Evolutionary conservation across 1,284 basidiomycete species (phyloP).

Genomic region (Tylopilus microsporus): DNA sequence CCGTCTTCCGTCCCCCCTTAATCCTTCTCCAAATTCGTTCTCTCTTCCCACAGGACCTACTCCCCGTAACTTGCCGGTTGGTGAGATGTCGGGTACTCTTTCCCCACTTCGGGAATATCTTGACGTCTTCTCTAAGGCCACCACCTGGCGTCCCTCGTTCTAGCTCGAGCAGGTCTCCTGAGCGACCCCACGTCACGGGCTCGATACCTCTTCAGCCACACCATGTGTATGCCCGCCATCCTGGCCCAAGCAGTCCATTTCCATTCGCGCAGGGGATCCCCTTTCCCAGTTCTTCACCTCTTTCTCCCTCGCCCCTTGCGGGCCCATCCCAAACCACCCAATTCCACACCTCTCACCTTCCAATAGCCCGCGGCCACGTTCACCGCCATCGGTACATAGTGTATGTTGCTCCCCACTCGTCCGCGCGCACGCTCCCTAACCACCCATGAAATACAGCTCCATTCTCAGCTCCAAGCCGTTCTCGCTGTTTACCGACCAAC

Average conservation of each 20-base stretch:
- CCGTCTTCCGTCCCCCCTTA: conserved; percentile 21
- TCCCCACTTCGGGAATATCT: conserved; percentile 20
- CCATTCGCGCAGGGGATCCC: conserved; percentile 13
- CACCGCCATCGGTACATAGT: conserved; percentile 9
- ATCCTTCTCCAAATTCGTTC: conserved; percentile 11
- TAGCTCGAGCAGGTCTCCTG: conserved; percentile 6
- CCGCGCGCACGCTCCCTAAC: not conserved
- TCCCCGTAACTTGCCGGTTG: conserved; percentile 7
- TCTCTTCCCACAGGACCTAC: not conserved
- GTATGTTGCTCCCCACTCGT: conserved; percentile 7
- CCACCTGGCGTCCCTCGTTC: not conserved
- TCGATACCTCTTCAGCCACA: conserved; percentile 4
- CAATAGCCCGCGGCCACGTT: conserved; percentile 4
- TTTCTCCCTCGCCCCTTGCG: conserved; percentile 9
- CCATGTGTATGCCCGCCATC: conserved; percentile 5
- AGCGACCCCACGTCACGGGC: conserved; percentile 8
- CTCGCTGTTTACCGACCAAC: conserved; percentile 6
- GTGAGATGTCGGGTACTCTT: conserved; percentile 20
- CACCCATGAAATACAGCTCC: not conserved
- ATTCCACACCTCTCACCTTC: not conserved
- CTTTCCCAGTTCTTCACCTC: conserved; percentile 10
- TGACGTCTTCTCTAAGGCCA: conserved; percentile 7
- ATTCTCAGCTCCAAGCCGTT: conserved; percentile 12
- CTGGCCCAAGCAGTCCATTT: conserved; percentile 13
- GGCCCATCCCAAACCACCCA: conserved; percentile 2